These are phyloP conservation scores for Hymenoscyphus repandus DNA, from an alignment of 2,329 filamentous ascomycete species.

Conservation along the genomic window DNA sequence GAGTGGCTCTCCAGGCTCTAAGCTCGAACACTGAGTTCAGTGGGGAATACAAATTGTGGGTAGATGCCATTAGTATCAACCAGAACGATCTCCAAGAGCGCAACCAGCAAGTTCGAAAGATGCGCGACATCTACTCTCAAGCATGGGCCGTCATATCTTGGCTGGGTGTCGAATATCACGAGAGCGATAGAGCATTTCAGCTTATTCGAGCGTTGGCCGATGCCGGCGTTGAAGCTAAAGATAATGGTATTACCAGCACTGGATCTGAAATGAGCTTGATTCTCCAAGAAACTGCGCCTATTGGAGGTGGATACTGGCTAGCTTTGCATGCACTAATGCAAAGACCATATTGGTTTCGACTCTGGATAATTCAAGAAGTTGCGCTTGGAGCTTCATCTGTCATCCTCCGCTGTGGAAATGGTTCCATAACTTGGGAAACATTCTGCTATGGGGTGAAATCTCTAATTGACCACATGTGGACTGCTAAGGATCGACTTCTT, in stretches of 20 bases:
- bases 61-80: constrained; percentile 18
- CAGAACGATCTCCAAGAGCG: constrained; percentile 9
- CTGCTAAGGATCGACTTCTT: constrained; percentile 11
- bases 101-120: constrained; percentile 9
- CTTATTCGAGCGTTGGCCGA: constrained; percentile 5
- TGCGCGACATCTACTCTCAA: constrained; percentile 11
- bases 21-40: not conserved
- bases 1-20: not conserved
- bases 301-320: constrained; percentile 8
- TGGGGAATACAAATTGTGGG: constrained; percentile 7
- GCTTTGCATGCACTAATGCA: constrained; percentile 10
- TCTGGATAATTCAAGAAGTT: constrained; percentile 22
- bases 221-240: not conserved
- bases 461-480: constrained; percentile 11
- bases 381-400: constrained; percentile 9
- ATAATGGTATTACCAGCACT: not conserved
- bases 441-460: constrained; percentile 11
- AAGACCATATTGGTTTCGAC: constrained; percentile 14
- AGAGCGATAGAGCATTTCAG: constrained; percentile 9
- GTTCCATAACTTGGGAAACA: constrained; percentile 4
- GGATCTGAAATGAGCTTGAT: not conserved
- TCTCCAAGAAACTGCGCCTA: constrained; percentile 3
- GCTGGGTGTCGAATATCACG: constrained; percentile 6
- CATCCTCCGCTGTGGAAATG: constrained; percentile 6
- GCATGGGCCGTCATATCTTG: constrained; percentile 11